Base-by-base conservation (phyloP, 2,329 filamentous ascomycete species). In the Venturia carpophila region DNA sequence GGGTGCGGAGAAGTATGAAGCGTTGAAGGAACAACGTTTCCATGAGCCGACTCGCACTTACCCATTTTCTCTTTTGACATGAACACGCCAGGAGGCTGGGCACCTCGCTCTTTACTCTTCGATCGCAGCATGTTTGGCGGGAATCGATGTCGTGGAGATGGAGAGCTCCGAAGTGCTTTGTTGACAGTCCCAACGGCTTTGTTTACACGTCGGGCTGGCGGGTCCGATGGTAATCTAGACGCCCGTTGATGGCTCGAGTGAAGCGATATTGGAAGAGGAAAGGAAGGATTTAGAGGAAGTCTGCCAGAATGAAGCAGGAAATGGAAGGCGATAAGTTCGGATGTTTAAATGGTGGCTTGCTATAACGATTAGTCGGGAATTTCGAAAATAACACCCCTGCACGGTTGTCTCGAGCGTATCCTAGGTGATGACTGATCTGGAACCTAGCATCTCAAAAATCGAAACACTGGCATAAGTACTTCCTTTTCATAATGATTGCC, bases 1-100 rank as follows among this genome's bases (percentile, higher is more conserved):
- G 30, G 42, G 6, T 15, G 19, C 27, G 21, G n/a, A 64, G 17
- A 42, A 19, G 52, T 5, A 19, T 58, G 15, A 21, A 43, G n/a
- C 45, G 55, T 56, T 47, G 34, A 19, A 49, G 34, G 11, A 37
- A 30, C 21, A 55, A 43, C 11, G 47, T 21, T 52, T 17, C 4
- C 24, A 34, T 27, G 43, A 43, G 30, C 19, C 39, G n/a, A 39
- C 39, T 24, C 45, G 61, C 66, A n/a, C 75, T 64, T 71, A 77
- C 75, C 72, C 73, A 77, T 75, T 69, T 77, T 74, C 60, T 72
- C 68, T 24, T 71, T 70, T 43, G 72, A 71, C 69, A 76, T 76
- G 66, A 71, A 76, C 3, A 63, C 37, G 42, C 60, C 45, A 3
- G 42, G 71, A 45, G 75, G 74, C 64, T 74, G 72, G 66, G 71